These are phyloP conservation scores for Fallopia convolvulus DNA, from an alignment of 148 eudicot species.

Conservation along the genomic window DNA sequence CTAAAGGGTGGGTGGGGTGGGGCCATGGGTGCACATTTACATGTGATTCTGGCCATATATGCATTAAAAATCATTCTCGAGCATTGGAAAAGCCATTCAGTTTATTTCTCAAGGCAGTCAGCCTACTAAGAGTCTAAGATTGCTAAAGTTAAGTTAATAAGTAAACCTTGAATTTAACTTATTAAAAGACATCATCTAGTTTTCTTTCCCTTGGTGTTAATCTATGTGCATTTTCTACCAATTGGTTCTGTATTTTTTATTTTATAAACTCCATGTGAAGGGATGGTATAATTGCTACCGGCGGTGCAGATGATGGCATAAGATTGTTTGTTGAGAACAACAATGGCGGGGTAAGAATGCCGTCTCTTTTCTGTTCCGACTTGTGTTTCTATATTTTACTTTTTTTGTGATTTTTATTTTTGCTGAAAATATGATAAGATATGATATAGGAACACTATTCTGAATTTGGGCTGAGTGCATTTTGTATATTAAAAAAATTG, in stretches of 20 bases:
- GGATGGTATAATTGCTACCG: slow-evolving; percentile 80
- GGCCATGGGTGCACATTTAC: not conserved
- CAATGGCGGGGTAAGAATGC: slow-evolving; percentile 45
- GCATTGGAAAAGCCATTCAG: not conserved
- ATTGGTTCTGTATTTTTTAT: slow-evolving; percentile 1
- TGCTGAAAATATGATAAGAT: not conserved
- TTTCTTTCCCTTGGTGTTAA: not conserved
- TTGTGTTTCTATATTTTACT: not conserved
- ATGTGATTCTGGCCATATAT: not conserved
- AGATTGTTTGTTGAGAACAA: slow-evolving; percentile 71
- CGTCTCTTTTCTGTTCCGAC: not conserved
- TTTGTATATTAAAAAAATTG: not conserved
- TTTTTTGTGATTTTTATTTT: not conserved
- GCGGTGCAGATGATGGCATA: slow-evolving; percentile 95
- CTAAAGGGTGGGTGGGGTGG: slow-evolving; percentile 33
- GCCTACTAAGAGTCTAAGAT: slow-evolving; percentile 7
- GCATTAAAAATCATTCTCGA: not conserved
- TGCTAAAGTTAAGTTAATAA: not conserved
- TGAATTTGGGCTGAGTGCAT: not conserved
- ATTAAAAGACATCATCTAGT: not conserved
- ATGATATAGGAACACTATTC: not conserved
- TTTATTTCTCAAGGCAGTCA: not conserved
- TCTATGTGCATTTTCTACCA: not conserved
- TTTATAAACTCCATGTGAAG: slow-evolving; percentile 32
- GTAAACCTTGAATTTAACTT: not conserved